Evolutionary conservation across 495 filamentous ascomycete genomes (phyloP), one percentile per base, ranked within the genome.

Genomic region (Aspergillus leporis): DNA sequence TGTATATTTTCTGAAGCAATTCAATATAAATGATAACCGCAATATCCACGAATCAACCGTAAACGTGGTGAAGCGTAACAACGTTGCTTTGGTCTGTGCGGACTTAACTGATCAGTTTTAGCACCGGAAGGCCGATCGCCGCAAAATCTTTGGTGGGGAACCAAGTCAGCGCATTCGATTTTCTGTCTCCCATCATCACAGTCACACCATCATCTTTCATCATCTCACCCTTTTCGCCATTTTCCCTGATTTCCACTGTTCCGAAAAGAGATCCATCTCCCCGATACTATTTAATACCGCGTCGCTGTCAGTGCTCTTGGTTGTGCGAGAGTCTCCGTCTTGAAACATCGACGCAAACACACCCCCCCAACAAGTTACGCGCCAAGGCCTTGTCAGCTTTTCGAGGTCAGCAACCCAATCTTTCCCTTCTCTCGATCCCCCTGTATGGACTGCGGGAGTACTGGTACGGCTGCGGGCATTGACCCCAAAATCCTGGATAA

Each of bases 401-500:
- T 58, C 40, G 57, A 62, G 46, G 53, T 60, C 57, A 51, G 31
- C 46, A n/a, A 32, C 48, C 32, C 51, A 36, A 9, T 36, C 32
- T 38, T 19, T 13, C 41, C 47, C 53, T 28, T 55, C 50, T 40
- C 46, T 41, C 50, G 36, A 28, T 14, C 63, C 69, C 61, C 70
- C 75, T 78, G 75, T 70, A 79, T 79, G 77, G 77, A 79, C 75
- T 69, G 68, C 66, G 72, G 68, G 73, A 75, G 64, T 63, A 63
- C 70, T 65, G 70, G 66, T 43, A 72, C 72, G 51, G 71, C 72
- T 73, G 70, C 75, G 75, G 75, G 75, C 69, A 75, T 79, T 47
- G 75, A 79, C 75, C 75, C 77, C 71, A 79, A 78, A 67, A 77
- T 78, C 49, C 69, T 79, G 47, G 73, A 76, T 62, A 72, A 73